Evolutionary conservation across 768 basidiomycete genomes (phyloP).

Genomic region (Lentinula sp.): DNA sequence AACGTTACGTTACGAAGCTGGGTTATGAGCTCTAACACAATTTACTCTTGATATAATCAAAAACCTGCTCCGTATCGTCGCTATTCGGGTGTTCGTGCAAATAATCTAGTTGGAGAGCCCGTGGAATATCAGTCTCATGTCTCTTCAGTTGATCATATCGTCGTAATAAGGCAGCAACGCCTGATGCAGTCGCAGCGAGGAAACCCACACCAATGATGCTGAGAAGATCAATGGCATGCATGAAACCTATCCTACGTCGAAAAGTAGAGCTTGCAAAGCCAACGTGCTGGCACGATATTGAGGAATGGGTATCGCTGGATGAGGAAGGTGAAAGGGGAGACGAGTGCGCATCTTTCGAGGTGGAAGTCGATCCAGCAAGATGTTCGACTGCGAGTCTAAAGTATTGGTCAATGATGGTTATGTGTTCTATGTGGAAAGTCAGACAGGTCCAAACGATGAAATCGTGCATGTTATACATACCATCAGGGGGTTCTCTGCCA

Average conservation of each 20-base stretch:
- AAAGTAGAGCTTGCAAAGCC: not conserved
- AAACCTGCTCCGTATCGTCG: not conserved
- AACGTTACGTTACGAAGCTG: not conserved
- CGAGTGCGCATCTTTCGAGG: not conserved
- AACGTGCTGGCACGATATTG: not conserved
- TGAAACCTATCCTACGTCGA: not conserved
- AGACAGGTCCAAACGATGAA: not conserved
- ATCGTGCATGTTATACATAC: not conserved
- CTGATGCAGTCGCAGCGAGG: not conserved
- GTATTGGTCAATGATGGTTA: not conserved
- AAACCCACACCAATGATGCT: slow-evolving; percentile 1
- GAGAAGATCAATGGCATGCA: slow-evolving; percentile 3
- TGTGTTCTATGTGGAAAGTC: not conserved
- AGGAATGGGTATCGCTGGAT: not conserved
- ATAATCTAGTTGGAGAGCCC: not conserved
- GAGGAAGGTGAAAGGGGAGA: not conserved
- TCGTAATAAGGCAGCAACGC: not conserved
- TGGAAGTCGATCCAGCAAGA: not conserved
- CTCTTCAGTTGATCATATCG: not conserved
- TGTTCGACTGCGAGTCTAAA: not conserved
- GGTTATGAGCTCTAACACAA: not conserved
- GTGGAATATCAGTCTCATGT: not conserved
- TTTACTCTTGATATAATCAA: slow-evolving; percentile 5
- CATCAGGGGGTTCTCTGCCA: not conserved
- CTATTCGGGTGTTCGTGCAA: not conserved